Percentiles rank a stretch among this genome's conserved stretches.
These are phyloP conservation scores for Cystoderma amianthinum DNA, from an alignment of 768 basidiomycete genomes.

Conservation along the genomic window DNA sequence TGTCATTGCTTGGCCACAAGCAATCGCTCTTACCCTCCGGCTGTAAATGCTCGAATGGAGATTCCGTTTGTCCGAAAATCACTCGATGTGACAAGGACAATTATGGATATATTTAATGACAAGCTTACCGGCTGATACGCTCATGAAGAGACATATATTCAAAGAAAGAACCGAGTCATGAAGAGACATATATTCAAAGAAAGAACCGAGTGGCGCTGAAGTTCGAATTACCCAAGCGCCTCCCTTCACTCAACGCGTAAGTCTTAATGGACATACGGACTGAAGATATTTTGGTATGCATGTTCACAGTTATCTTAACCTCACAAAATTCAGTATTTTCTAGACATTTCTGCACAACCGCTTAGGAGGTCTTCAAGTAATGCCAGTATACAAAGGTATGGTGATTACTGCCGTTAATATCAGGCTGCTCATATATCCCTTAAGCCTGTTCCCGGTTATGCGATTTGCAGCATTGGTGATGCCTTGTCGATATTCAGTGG, in stretches of 20 bases:
- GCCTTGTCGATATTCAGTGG: conserved; percentile 56
- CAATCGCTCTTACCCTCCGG: conserved; percentile 50
- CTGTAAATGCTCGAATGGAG: conserved; percentile 43
- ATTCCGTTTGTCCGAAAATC: conserved; percentile 53
- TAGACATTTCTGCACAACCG: conserved; percentile 68
- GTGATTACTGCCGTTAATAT: neutral
- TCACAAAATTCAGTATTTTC: no score
- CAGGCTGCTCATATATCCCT: neutral
- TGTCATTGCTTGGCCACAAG: conserved; percentile 50
- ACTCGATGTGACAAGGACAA: conserved; percentile 41
- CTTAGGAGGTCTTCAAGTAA: conserved; percentile 65
- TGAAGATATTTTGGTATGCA: conserved; percentile 57
- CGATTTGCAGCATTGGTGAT: conserved; percentile 58
- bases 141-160: conserved; percentile 35
- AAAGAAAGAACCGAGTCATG: no score
- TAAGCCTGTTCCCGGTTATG: conserved; percentile 47
- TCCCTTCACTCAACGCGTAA: conserved; percentile 22
- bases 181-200: no score
- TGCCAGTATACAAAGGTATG: conserved; percentile 66
- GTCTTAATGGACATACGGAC: conserved; percentile 63
- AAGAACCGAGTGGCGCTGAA: conserved; percentile 51
- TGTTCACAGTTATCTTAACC: no score
- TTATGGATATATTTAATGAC: conserved; percentile 52
- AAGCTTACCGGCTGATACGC: conserved; percentile 40
- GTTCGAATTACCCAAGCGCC: conserved; percentile 44